Percentiles rank a stretch among this genome's conserved stretches.
These are phyloP conservation scores for Aspergillus sp. DNA, from an alignment of 2,329 filamentous ascomycete genomes.

Conservation along the genomic window DNA sequence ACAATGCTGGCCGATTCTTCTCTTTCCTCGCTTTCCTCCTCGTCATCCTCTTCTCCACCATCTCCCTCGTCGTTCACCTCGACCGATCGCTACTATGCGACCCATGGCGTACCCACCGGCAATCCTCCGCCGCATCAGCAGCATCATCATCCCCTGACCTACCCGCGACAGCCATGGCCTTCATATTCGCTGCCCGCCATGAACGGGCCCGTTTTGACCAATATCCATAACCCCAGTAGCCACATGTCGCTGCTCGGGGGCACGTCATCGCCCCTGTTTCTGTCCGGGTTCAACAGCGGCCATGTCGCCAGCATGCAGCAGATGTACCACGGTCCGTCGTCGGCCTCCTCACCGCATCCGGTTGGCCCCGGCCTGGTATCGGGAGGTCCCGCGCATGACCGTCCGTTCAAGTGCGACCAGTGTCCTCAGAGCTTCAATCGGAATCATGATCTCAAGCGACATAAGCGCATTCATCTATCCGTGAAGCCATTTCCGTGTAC, in stretches of 20 bases:
- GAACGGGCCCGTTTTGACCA: conserved; percentile 64
- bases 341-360: conserved; percentile 35
- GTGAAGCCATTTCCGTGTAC: conserved; percentile 92
- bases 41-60: no score
- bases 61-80: conserved; percentile 10
- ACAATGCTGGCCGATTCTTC: no score
- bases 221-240: conserved; percentile 63
- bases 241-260: conserved; percentile 63
- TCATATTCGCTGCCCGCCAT: conserved; percentile 55
- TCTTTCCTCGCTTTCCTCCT: no score
- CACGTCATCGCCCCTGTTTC: conserved; percentile 45
- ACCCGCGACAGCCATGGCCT: conserved; percentile 37
- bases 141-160: neutral
- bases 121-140: neutral
- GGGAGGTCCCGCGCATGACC: conserved; percentile 58
- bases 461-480: conserved; percentile 88
- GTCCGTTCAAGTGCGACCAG: conserved; percentile 89
- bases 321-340: conserved; percentile 45
- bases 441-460: conserved; percentile 91
- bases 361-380: conserved; percentile 39
- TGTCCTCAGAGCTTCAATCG: conserved; percentile 92
- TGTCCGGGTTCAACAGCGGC: conserved; percentile 52
- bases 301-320: conserved; percentile 50
- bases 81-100: no score
- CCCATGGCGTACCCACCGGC: no score